Conservation (phyloP, 176 grass and related monocot species). For the Saccharum officinarum region DNA sequence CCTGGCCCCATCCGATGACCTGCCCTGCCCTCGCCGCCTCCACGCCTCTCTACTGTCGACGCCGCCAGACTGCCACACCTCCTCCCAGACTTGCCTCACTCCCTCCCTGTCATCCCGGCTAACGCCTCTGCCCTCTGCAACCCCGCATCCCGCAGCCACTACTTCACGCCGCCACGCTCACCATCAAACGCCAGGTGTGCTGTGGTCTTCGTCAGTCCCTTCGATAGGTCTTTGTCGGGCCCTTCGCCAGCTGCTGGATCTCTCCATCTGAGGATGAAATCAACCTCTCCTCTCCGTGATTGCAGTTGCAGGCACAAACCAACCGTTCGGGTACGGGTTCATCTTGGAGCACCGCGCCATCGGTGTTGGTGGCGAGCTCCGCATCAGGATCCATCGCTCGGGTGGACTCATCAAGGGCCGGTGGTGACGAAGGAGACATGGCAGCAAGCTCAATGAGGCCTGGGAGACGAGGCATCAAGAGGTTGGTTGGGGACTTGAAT, state of each 20-base stretch:
- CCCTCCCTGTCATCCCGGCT: no score
- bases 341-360: background rate
- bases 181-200: background rate
- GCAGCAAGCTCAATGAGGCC: no score
- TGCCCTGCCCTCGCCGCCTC: background rate
- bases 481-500: background rate
- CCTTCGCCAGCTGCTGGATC: background rate
- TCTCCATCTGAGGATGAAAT: background rate
- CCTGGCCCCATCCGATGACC: background rate
- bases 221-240: background rate
- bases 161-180: background rate
- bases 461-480: background rate
- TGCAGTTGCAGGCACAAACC: background rate
- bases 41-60: background rate
- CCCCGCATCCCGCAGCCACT: background rate
- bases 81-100: no score
- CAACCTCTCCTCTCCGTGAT: background rate
- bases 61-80: background rate
- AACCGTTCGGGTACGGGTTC: background rate
- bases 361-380: background rate
- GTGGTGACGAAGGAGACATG: background rate
- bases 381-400: background rate
- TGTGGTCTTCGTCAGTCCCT: background rate
- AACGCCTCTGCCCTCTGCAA: background rate
- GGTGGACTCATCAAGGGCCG: background rate